Base-by-base conservation (phyloP, 345 rosid genomes). In the Gossypium sturtianum region DNA sequence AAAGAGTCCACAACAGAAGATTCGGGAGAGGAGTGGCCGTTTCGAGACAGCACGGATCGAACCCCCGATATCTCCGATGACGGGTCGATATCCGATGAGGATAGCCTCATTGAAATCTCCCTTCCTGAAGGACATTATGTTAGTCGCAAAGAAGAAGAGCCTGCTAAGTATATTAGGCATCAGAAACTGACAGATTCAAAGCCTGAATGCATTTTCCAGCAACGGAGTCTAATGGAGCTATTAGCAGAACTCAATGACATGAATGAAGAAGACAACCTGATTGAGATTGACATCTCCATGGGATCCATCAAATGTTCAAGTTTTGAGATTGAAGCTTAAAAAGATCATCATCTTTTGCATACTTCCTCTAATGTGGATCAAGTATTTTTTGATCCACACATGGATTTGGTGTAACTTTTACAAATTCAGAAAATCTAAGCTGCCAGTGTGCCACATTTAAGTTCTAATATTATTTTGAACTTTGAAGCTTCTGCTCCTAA, bases 291-390 rank as follows among this genome's bases (percentile, higher is more conserved):
- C 75, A 84, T 93, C 53, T 93, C 89, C 22, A 74, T 89, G 62
- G 97, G 98, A 43, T 93, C 91, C 67, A 89, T 89, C 83, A 90
- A 89, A 78, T 89, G 88, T 83, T 78, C 93, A 49, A 84, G 92
- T 81, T 89, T 86, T 75, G 89, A 86, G 80, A 86, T 88, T 86
- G 82, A 88, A 85, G 51, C 62, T 71, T 58, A 15, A 56, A 48
- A 12, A 11, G 68, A 38, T 10, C 47, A 38, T 10, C 47, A 34
- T 68, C 13, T 20, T 52, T 52, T 52, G 16, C 19, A 13, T 52
- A 17, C 56, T 6, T 52, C 51, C 9, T 38, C 34, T 44, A 58
- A 9, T 66, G 47, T n/a, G 56, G 23, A 57, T 64, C 12, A 70
- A 63, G 80, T 4, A 34, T 78, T 76, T 52, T 78, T 77, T 80